phyloP scores from a whole-genome alignment of 306 rosid species.

The Glycyrrhiza uralensis region DNA sequence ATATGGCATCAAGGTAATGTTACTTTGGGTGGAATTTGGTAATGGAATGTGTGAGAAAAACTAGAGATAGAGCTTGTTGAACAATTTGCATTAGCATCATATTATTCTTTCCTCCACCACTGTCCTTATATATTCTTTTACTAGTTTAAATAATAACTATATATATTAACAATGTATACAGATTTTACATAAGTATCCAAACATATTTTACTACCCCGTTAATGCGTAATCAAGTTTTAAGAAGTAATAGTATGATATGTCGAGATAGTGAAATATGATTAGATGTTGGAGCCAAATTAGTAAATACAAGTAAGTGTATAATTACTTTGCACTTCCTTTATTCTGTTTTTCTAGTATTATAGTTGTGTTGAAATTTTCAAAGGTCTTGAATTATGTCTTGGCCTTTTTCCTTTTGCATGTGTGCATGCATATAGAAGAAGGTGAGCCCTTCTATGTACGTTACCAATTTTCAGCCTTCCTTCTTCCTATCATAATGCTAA shows the following conservation, averaged over 20 bases:
- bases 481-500: background rate
- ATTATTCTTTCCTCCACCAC: constrained; percentile 8
- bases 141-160: background rate
- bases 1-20: constrained; percentile 15
- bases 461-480: background rate
- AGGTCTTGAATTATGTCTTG: background rate
- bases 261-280: too few relatives aligned
- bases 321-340: too few relatives aligned
- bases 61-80: constrained; percentile 30
- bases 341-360: background rate
- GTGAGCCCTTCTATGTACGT: background rate
- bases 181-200: too few relatives aligned
- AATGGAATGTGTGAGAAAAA: constrained; percentile 38
- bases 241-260: too few relatives aligned
- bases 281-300: too few relatives aligned
- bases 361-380: background rate
- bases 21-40: constrained; percentile 45
- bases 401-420: background rate
- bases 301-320: too few relatives aligned
- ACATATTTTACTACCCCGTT: too few relatives aligned
- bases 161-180: too few relatives aligned
- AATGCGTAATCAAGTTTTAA: too few relatives aligned
- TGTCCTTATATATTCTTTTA: background rate
- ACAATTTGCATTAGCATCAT: constrained; percentile 26
- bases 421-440: background rate